These are phyloP conservation scores for Acanthochlamys bracteata DNA, from an alignment of 106 monocot species.

Conservation along the genomic window DNA sequence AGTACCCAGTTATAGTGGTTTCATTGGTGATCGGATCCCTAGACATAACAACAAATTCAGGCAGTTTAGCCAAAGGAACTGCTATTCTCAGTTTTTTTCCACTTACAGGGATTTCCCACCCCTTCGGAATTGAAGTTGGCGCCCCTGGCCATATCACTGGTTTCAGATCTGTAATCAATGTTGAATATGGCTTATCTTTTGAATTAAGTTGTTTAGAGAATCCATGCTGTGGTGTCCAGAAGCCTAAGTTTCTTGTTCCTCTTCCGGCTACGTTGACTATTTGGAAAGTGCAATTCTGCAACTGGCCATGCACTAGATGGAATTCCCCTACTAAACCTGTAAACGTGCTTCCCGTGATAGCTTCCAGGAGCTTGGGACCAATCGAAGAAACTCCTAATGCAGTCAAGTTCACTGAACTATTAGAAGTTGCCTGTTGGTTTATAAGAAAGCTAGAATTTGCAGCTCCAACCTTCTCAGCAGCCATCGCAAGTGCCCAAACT, in stretches of 20 bases:
- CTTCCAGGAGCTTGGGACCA: conserved; percentile 20
- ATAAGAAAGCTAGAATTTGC: neutral
- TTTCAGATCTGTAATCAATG: neutral
- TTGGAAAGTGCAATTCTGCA: conserved; percentile 25
- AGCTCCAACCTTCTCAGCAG: conserved; percentile 16
- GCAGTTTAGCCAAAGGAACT: neutral
- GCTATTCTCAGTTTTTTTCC: conserved; percentile 26
- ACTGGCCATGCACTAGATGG: conserved; percentile 28
- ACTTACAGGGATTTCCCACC: conserved; percentile 15
- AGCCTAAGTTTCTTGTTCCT: conserved; percentile 25
- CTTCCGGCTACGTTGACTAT: conserved; percentile 40
- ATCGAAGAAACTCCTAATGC: conserved; percentile 8
- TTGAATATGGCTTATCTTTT: neutral
- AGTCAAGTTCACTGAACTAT: no score
- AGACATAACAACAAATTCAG: neutral
- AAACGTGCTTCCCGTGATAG: conserved; percentile 22
- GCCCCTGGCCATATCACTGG: conserved; percentile 25
- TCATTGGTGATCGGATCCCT: neutral
- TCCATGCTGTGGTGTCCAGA: conserved; percentile 35
- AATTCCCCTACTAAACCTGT: conserved; percentile 45
- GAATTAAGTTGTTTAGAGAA: conserved; percentile 5
- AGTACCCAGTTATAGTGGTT: conserved; percentile 21
- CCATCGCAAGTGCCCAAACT: conserved; percentile 19
- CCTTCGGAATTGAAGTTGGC: conserved; percentile 10
- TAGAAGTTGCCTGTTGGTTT: neutral